phyloP scores from a whole-genome alignment of 2,329 filamentous ascomycete species.

The Apiospora koreana region DNA sequence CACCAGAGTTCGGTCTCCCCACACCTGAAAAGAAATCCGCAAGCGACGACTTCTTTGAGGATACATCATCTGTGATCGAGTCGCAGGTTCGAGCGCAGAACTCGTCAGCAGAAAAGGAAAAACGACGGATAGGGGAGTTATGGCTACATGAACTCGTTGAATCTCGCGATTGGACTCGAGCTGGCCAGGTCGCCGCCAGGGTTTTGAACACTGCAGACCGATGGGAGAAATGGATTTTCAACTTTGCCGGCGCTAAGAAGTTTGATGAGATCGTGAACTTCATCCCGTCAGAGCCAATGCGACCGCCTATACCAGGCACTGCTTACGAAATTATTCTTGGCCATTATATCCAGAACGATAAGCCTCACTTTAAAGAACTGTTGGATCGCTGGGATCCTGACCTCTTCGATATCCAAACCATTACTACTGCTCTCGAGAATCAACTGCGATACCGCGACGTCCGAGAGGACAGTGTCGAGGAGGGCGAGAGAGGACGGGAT shows the following conservation, averaged over 20 bases:
- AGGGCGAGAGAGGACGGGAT: constrained; percentile 71
- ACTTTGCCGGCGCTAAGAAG: constrained; percentile 81
- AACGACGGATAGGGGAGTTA: constrained; percentile 84
- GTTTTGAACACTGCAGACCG: constrained; percentile 76
- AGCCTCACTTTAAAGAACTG: constrained; percentile 73
- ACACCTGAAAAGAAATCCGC: constrained; percentile 42
- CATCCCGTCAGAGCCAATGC: constrained; percentile 76
- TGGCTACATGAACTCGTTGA: constrained; percentile 89
- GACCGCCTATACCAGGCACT: constrained; percentile 74
- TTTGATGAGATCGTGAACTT: constrained; percentile 88
- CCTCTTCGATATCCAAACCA: constrained; percentile 75
- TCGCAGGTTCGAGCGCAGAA: constrained; percentile 59
- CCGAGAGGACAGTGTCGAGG: constrained; percentile 73
- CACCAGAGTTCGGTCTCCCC: constrained; percentile 38
- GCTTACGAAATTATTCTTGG: constrained; percentile 89
- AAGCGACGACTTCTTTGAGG: constrained; percentile 73
- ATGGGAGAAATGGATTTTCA: constrained; percentile 97
- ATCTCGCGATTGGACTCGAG: constrained; percentile 71
- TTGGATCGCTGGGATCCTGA: constrained; percentile 83
- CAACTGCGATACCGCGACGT: constrained; percentile 78
- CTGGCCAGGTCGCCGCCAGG: constrained; percentile 78
- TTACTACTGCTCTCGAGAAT: constrained; percentile 78
- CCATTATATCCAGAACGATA: constrained; percentile 82
- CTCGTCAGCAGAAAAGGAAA: constrained; percentile 79
- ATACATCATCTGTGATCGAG: constrained; percentile 63